Conservation (phyloP, 148 eudicot species). For the Salicornia ramosissima region DNA sequence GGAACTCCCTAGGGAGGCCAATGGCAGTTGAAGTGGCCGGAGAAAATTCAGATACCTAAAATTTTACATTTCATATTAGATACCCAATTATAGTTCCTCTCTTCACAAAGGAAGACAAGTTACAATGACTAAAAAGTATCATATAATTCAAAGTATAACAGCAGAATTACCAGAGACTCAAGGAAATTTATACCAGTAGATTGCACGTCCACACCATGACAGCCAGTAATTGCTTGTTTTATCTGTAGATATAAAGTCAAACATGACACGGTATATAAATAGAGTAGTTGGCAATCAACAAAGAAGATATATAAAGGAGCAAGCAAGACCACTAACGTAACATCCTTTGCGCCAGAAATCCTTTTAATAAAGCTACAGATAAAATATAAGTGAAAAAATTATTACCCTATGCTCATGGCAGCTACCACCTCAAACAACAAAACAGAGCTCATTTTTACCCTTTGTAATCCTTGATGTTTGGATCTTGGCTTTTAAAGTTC, state of each 20-base stretch:
- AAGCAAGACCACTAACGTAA: not conserved
- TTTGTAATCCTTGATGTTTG: too few species aligned
- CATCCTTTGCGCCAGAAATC: not conserved
- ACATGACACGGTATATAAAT: not conserved
- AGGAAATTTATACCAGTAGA: constrained; percentile 72
- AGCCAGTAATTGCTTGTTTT: constrained; percentile 61
- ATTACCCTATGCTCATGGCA: not conserved
- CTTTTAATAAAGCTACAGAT: not conserved
- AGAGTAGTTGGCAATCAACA: constrained; percentile 13
- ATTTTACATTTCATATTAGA: not conserved
- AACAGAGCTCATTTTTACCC: too few species aligned
- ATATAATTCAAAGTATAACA: not conserved
- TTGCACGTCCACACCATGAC: constrained; percentile 74
- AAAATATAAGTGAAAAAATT: not conserved
- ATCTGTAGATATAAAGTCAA: constrained; percentile 43
- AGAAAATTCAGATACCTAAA: constrained; percentile 89
- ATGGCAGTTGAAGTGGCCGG: constrained; percentile 87
- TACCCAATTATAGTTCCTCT: not conserved
- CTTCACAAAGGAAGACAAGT: constrained; percentile 1
- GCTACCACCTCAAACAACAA: not conserved
- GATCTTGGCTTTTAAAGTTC: too few species aligned
- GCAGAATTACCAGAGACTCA: constrained; percentile 69
- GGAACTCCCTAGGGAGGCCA: constrained; percentile 98
- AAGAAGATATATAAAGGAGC: constrained; percentile 1
- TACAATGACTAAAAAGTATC: not conserved